Conservation (phyloP, 495 filamentous ascomycete genomes). For the Darksidea phi region DNA sequence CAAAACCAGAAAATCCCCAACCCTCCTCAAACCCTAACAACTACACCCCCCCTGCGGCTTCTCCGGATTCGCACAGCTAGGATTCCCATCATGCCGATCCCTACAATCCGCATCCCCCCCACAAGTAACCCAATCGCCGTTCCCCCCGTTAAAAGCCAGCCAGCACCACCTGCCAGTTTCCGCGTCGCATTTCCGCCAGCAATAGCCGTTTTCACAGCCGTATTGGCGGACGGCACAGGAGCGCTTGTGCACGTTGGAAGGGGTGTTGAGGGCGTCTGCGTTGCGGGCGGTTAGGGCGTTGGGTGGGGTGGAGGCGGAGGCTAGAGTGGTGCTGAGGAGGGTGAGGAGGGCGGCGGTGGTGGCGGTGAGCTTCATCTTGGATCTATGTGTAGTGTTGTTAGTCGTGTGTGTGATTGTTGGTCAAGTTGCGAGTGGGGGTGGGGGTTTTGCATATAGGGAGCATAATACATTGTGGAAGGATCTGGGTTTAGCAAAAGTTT, state of each 20-base stretch:
- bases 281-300: neutral
- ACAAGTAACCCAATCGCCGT: neutral
- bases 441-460: no score
- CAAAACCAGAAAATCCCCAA: no score
- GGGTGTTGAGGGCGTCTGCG: neutral
- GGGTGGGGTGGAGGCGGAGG: neutral
- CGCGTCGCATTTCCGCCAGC: neutral
- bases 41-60: no score
- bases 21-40: no score
- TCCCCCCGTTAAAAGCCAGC: neutral
- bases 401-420: no score
- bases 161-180: neutral
- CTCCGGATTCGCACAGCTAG: no score
- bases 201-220: neutral
- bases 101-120: no score
- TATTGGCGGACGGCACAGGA: neutral
- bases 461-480: no score
- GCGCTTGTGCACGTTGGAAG: neutral
- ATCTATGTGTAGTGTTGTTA: neutral
- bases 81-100: no score
- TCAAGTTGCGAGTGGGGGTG: no score
- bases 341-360: neutral
- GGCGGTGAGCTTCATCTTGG: neutral
- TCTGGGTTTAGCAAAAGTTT: no score
- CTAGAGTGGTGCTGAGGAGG: neutral